phyloP scores from a whole-genome alignment of 257 asterid species.

The Galeopsis tetrahit region DNA sequence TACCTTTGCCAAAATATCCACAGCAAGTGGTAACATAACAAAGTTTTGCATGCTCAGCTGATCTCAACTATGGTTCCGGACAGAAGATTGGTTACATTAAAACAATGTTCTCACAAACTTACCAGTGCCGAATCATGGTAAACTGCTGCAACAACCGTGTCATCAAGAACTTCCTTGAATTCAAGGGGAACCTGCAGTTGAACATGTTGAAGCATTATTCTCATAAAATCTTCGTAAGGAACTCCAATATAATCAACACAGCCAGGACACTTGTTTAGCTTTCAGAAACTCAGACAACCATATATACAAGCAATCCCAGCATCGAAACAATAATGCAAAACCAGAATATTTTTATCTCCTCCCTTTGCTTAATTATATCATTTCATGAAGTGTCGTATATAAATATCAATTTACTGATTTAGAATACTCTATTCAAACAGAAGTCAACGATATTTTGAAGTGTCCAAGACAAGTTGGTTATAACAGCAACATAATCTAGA shows the following conservation, averaged over 20 bases:
- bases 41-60: slow-evolving; percentile 14
- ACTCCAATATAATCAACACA: slow-evolving; percentile 20
- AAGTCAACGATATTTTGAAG: neutral
- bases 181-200: slow-evolving; percentile 85
- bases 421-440: slow-evolving; percentile 15
- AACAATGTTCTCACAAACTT: slow-evolving; percentile 38
- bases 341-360: slow-evolving; percentile 15
- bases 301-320: slow-evolving; percentile 28
- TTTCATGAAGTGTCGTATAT: neutral
- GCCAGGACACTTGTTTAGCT: slow-evolving; percentile 21
- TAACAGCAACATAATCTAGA: slow-evolving; percentile 17
- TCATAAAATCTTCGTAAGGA: slow-evolving; percentile 17
- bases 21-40: slow-evolving; percentile 28
- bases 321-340: slow-evolving; percentile 22
- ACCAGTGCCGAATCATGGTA: slow-evolving; percentile 81
- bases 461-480: neutral
- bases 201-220: slow-evolving; percentile 32
- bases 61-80: slow-evolving; percentile 23
- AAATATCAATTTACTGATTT: neutral
- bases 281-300: slow-evolving; percentile 8
- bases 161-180: slow-evolving; percentile 89
- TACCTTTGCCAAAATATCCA: slow-evolving; percentile 19
- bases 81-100: slow-evolving; percentile 27
- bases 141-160: slow-evolving; percentile 84
- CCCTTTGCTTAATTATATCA: neutral